Percentiles rank a stretch among this genome's conserved stretches.
Evolutionary conservation across 1,139 yeast species (phyloP).

Genomic region (Yamadazyma oceani): DNA sequence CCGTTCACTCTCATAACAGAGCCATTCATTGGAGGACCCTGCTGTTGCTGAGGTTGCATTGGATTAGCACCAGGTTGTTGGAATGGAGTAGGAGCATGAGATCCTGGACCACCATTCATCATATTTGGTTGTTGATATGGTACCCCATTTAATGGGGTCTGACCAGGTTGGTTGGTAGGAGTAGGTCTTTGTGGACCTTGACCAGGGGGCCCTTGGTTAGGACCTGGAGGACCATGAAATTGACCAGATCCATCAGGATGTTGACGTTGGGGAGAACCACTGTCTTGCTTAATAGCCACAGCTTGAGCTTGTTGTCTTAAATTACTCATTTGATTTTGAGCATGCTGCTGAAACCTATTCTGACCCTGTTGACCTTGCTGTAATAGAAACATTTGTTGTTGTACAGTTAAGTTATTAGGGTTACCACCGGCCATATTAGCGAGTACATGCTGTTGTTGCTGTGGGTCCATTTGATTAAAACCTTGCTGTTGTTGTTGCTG

Average conservation of each 20-base stretch:
- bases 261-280: constrained; percentile 20
- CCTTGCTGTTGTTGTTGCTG: constrained; percentile 22
- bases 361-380: constrained; percentile 27
- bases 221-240: constrained; percentile 6
- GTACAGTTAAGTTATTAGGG: constrained; percentile 19
- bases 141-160: constrained; percentile 4
- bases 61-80: constrained; percentile 8
- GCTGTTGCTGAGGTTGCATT: constrained; percentile 4
- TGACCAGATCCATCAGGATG: constrained; percentile 6
- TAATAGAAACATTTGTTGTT: constrained; percentile 26
- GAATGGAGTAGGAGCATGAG: constrained; percentile 6
- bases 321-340: constrained; percentile 53
- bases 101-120: constrained; percentile 6
- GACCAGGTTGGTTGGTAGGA: constrained; percentile 8
- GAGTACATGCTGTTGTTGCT: constrained; percentile 23
- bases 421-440: constrained; percentile 15
- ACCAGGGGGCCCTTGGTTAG: constrained; percentile 11
- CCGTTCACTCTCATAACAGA: constrained; percentile 16
- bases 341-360: constrained; percentile 47
- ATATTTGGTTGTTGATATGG: constrained; percentile 1
- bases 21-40: constrained; percentile 2
- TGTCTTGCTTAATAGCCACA: constrained; percentile 28
- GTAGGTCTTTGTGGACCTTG: constrained; percentile 7
- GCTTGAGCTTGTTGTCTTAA: constrained; percentile 46
- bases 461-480: constrained; percentile 24